Percentiles rank a stretch among this genome's conserved stretches.
These are phyloP conservation scores for Vickermania ingenoplastis DNA, from an alignment of 208 protist species.

Conservation along the genomic window DNA sequence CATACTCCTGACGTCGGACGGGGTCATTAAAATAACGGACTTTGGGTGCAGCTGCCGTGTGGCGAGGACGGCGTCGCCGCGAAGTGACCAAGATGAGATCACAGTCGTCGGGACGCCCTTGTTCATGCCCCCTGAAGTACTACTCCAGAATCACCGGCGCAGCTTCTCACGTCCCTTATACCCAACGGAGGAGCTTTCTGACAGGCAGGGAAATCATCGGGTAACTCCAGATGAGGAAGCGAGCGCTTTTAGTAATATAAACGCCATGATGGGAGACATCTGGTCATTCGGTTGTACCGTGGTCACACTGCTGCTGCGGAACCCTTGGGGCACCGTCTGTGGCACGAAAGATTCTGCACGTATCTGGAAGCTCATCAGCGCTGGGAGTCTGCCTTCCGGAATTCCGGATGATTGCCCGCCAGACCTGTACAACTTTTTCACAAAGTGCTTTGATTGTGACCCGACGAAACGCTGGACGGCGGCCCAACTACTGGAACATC, in stretches of 20 bases:
- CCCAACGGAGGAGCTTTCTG: too few relatives aligned
- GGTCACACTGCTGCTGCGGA: not conserved
- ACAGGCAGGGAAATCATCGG: too few relatives aligned
- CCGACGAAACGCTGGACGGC: conserved; percentile 13
- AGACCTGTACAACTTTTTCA: conserved; percentile 15
- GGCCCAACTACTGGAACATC: conserved; percentile 18
- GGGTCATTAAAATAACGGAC: conserved; percentile 86
- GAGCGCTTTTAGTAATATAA: too few relatives aligned
- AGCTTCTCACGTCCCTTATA: too few relatives aligned
- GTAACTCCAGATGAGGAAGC: too few relatives aligned
- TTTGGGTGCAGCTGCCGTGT: conserved; percentile 83
- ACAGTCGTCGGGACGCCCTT: not conserved
- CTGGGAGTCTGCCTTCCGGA: not conserved
- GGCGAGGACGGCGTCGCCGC: not conserved
- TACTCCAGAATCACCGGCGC: not conserved
- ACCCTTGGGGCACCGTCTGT: not conserved
- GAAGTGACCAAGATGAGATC: too few relatives aligned
- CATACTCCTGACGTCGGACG: conserved; percentile 76
- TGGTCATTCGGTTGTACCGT: conserved; percentile 2
- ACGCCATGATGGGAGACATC: not conserved
- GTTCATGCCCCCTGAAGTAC: not conserved
- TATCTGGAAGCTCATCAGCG: not conserved
- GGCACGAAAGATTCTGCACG: not conserved
- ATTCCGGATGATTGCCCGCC: not conserved
- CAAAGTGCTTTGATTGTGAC: conserved; percentile 19